Evolutionary conservation across 371 early-diverging fungal genomes (phyloP), one percentile per base, ranked within the genome.

Genomic region (Batrachochytrium dendrobatidis): DNA sequence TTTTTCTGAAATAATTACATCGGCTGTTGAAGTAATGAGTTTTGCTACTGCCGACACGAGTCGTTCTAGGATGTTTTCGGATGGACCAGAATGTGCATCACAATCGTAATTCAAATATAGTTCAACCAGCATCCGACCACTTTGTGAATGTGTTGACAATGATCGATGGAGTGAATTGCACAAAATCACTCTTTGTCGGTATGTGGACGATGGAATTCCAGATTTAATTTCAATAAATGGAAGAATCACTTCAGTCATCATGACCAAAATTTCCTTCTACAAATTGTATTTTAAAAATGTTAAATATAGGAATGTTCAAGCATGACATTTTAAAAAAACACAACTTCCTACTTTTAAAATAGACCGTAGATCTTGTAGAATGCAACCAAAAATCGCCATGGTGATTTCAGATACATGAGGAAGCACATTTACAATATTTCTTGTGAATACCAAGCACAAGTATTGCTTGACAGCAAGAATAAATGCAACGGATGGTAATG

Each of bases 21-120:
- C 46, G 12, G 12, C n/a, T 15, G 48, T 30, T 18, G 17, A 50
- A 43, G 39, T 51, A 8, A 29, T 43, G 18, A 44, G 25, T 26
- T 45, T 45, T 3, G 46, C 46, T 24, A 89, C 58, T 0, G 82
- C 73, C 65, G 81, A 84, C 33, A 88, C 82, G 34, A 89, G 70
- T 6, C 85, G 79, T 68, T 91, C 90, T 76, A 85, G 90, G 56
- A 90, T 77, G 50, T 88, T 89, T 53, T 86, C 83, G 61, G 81
- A 78, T 15, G 87, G 82, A 1, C 66, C 59, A 2, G 74, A 75
- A 61, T 85, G 79, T 34, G 81, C 73, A 57, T 87, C 90, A 68
- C 98, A 98, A 71, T 98, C 98, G 67, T 95, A 95, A 73, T 95
- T 95, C 34, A 98, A 77, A 58, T 94, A 98, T 30, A 98, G 80